These are phyloP conservation scores for Extremus antarcticus DNA, from an alignment of 495 filamentous ascomycete species.

Conservation along the genomic window DNA sequence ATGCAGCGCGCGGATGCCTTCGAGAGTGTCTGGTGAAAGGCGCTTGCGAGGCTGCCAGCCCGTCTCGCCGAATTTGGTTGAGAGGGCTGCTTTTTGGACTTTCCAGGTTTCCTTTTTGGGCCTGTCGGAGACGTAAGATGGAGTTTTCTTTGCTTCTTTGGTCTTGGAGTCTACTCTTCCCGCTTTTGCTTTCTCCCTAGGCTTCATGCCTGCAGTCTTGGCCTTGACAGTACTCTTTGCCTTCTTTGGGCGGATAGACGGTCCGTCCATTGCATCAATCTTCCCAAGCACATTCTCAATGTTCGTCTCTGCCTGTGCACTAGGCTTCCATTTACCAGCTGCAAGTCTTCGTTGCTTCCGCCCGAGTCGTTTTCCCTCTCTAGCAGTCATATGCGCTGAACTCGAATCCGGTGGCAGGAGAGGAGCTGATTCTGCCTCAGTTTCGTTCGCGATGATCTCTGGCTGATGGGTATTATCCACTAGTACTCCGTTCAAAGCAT, in stretches of 20 bases:
- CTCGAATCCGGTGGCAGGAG: not conserved
- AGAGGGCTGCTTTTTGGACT: conserved; percentile 55
- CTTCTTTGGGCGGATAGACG: not conserved
- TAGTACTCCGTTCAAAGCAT: not conserved
- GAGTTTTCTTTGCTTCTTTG: not conserved
- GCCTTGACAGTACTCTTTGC: not conserved
- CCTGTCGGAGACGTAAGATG: not conserved
- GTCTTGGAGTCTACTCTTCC: not conserved
- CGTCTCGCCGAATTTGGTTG: conserved; percentile 57
- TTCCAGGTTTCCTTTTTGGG: conserved; percentile 49
- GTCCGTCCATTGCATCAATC: not conserved
- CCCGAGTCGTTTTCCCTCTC: not conserved
- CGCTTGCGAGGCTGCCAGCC: conserved; percentile 75
- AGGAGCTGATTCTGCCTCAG: not conserved
- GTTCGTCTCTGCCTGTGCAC: not conserved
- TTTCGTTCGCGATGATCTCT: not conserved
- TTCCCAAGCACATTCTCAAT: not conserved
- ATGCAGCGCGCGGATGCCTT: conserved; percentile 74
- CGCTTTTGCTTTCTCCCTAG: not conserved
- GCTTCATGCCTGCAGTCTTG: not conserved
- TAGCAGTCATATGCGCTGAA: not conserved
- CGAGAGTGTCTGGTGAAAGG: conserved; percentile 80
- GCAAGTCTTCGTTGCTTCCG: conserved; percentile 7
- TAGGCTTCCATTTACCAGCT: conserved; percentile 1
- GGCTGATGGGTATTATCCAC: not conserved